Conservation (phyloP, 805 yeast genomes). For the Kodamaea kaohsiungensis region DNA sequence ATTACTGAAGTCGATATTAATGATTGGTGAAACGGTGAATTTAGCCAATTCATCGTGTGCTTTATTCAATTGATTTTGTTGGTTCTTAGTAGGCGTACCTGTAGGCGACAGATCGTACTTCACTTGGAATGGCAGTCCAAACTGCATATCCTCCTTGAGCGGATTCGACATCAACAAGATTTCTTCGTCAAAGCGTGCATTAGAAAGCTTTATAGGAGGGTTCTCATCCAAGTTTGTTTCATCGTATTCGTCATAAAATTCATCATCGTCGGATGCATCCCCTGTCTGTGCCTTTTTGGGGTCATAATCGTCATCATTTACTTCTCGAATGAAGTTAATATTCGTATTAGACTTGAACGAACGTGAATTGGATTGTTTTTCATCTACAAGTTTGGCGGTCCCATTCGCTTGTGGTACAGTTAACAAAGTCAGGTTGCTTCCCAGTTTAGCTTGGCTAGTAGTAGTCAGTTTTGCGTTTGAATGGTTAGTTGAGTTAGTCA, state of each 20-base stretch:
- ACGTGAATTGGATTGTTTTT: neutral
- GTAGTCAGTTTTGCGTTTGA: neutral
- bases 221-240: conserved; percentile 21
- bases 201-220: conserved; percentile 26
- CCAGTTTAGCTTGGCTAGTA: neutral
- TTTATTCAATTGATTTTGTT: neutral
- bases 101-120: conserved; percentile 14
- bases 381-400: conserved; percentile 5
- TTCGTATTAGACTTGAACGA: conserved; percentile 18
- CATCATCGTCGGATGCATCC: conserved; percentile 6
- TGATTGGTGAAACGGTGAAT: neutral
- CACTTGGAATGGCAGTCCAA: conserved; percentile 39
- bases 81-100: conserved; percentile 4
- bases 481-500: neutral
- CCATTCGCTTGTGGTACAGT: neutral
- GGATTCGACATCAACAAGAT: conserved; percentile 25
- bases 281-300: neutral
- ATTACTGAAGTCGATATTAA: conserved; percentile 6
- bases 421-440: neutral
- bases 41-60: conserved; percentile 5
- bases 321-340: conserved; percentile 31
- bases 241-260: conserved; percentile 13
- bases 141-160: conserved; percentile 14
- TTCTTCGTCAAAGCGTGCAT: conserved; percentile 29
- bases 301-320: conserved; percentile 22